phyloP scores from a whole-genome alignment of 2,329 filamentous ascomycete species.

The Cladobotryum mycophilum region DNA sequence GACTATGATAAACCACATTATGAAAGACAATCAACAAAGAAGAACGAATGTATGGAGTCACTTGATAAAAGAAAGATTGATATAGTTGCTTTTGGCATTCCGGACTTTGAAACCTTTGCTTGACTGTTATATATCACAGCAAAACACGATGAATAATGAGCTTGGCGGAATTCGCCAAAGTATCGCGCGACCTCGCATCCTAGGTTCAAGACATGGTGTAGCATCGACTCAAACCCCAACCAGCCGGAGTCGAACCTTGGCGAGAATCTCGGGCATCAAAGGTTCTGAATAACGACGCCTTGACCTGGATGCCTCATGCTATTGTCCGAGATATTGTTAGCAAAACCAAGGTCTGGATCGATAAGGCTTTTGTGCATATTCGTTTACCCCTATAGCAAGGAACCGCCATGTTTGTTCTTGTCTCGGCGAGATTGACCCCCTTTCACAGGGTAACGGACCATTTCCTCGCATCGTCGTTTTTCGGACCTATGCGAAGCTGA shows the following conservation, averaged over 20 bases:
- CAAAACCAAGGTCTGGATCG: no score
- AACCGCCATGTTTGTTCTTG: background rate
- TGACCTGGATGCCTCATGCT: no score
- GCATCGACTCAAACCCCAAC: constrained; percentile 2
- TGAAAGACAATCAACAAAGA: background rate
- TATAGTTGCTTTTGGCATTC: background rate
- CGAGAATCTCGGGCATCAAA: background rate
- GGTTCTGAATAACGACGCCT: background rate
- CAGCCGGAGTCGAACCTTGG: background rate
- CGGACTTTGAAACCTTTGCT: no score
- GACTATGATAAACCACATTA: constrained; percentile 3
- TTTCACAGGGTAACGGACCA: background rate
- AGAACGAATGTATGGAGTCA: background rate
- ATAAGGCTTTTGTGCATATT: no score
- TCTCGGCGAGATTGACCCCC: background rate
- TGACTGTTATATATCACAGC: no score
- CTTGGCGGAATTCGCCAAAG: background rate
- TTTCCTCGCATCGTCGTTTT: background rate
- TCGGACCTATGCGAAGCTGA: background rate
- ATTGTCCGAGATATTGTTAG: no score
- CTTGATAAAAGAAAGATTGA: background rate
- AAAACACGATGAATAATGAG: background rate
- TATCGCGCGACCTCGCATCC: background rate
- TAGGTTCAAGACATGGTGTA: constrained; percentile 8
- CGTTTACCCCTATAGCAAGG: no score